Evolutionary conservation across 2,329 filamentous ascomycete genomes (phyloP), one percentile per base, ranked within the genome.

Genomic region (Penicillium sp.): DNA sequence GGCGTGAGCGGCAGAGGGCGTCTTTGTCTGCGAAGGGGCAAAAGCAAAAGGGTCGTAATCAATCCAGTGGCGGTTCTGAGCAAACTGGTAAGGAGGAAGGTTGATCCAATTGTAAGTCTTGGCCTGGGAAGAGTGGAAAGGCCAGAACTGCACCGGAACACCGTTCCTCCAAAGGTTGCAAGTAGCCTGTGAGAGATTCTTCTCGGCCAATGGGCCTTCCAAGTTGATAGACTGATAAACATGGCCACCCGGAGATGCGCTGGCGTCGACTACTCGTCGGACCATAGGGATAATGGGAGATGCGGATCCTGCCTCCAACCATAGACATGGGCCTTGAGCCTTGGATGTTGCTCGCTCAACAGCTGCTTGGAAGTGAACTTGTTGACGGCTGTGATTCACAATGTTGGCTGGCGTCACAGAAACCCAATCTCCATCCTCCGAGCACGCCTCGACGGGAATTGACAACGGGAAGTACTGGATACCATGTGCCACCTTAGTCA

Each of bases 311-410:
- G 70, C 72, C 40, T 76, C 73, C 1, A 74, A 59, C 44, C 54
- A 74, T 6, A 67, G 47, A n/a, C 48, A 50, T 11, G 28, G 16
- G 0, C 14, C 4, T 0, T 55, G 51, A 27, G 56, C 51, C 3
- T 57, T 42, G 8, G 64, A 45, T 0, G 57, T 51, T 0, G 77
- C 55, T 1, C 73, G 54, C 23, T 66, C 49, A 0, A 76, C 42
- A 0, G 72, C 75, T 1, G 75, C 63, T 7, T 62, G 27, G 54
- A 78, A 77, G 52, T 63, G 75, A 0, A 78, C 75, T 0, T 75
- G 71, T 0, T 64, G 13, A 1, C 73, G 49, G 53, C 70, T 66
- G 46, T 76, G 72, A 1, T 60, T 24, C 2, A 65, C 44, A 3
- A 36, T 27, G 32, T 34, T 20, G 4, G 18, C 18, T 13, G 23